Base-by-base conservation (phyloP, 2,329 filamentous ascomycete genomes). In the Helminthosporium solani region DNA sequence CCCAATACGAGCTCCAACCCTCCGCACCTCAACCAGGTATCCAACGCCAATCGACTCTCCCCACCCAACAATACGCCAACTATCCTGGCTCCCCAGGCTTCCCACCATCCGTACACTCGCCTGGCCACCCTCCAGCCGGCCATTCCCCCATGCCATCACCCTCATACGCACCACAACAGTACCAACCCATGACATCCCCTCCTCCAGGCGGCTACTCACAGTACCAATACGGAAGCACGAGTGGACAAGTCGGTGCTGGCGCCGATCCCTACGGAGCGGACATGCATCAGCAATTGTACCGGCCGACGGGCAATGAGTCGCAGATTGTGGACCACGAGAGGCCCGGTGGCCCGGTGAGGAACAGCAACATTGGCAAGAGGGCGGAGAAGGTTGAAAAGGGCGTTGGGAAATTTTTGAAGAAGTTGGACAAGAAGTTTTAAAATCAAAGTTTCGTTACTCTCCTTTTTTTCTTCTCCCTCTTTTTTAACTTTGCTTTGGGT, bases 351-450 rank as follows among this genome's bases (percentile, higher is more conserved):
- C 36, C 39, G 21, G 53, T 49, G 49, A 58, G 56, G 35, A 65
- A 71, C 50, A 79, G 75, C 70, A 81, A 78, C 63, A 68, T 89
- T 23, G 86, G 87, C 58, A 80, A 84, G 64, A 79, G 81, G 49
- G 82, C 85, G 0, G 83, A 81, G 21, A 78, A 81, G 57, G 58
- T 90, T 27, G 87, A 90, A 72, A 83, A 83, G 66, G 84, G 85
- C 1, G 80, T 90, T 3, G 80, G 82, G 21, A 82, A 84, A 6
- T 85, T 90, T 75, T 69, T 90, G 54, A 89, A 86, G 78, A 88
- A 85, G 72, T 78, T 90, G 68, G 87, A 90, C 73, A 89, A 88
- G 81, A 87, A 83, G 64, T 84, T 86, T 70, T 67, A 56, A 50
- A n/a, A n/a, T n/a, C n/a, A n/a, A n/a, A n/a, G n/a, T n/a, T n/a